These are phyloP conservation scores for Setomelanomma holmii DNA, from an alignment of 2,329 filamentous ascomycete species.

Conservation along the genomic window DNA sequence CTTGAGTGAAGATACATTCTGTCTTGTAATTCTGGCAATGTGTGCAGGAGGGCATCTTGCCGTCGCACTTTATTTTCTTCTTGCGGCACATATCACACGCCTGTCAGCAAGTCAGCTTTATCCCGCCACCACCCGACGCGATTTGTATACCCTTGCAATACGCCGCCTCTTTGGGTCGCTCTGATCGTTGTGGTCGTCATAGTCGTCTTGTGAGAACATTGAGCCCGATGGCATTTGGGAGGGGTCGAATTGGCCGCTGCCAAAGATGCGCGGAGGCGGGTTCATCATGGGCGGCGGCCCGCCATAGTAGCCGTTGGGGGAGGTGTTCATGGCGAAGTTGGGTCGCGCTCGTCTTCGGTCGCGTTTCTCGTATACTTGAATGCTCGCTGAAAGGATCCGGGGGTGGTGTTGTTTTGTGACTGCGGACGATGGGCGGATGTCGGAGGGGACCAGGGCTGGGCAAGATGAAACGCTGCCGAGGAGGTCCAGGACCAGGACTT, in stretches of 20 bases:
- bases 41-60: constrained; percentile 91
- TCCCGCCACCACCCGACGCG: constrained; percentile 3
- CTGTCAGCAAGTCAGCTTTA: constrained; percentile 54
- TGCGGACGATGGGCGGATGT: constrained; percentile 14
- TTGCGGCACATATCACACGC: constrained; percentile 97
- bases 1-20: constrained; percentile 94
- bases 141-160: constrained; percentile 75
- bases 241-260: constrained; percentile 44
- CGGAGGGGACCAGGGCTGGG: constrained; percentile 23
- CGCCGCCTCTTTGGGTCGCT: constrained; percentile 83
- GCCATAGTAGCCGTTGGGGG: constrained; percentile 43
- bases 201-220: constrained; percentile 58
- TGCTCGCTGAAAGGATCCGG: constrained; percentile 20
- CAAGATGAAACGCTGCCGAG: constrained; percentile 42
- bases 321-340: constrained; percentile 39
- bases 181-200: constrained; percentile 63
- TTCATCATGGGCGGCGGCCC: constrained; percentile 47
- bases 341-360: background rate
- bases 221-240: constrained; percentile 45
- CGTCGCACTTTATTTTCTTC: constrained; percentile 97
- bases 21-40: constrained; percentile 99
- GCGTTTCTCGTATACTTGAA: constrained; percentile 7
- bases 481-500: constrained; percentile 23
- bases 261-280: constrained; percentile 50
- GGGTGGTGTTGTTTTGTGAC: constrained; percentile 33